These are phyloP conservation scores for Mastigamoeba balamuthi DNA, from an alignment of 78 protist genomes.

Conservation along the genomic window DNA sequence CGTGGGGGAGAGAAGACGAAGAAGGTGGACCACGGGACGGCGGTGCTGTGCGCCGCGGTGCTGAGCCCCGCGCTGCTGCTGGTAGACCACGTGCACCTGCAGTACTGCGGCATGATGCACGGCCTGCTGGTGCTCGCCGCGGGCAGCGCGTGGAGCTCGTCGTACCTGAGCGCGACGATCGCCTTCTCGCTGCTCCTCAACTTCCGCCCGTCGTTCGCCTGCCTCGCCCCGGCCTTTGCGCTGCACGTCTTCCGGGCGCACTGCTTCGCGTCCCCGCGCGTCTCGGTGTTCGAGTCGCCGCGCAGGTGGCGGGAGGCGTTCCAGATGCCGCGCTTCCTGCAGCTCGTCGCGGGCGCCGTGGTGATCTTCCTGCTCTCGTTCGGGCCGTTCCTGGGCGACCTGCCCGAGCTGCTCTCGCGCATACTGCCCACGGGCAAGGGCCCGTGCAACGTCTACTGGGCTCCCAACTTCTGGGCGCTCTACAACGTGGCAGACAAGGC, in stretches of 20 bases:
- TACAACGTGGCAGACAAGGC: constrained; percentile 31
- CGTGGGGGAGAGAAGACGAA: too few relatives aligned
- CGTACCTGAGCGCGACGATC: not conserved
- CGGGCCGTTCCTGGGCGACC: not conserved
- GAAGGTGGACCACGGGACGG: too few relatives aligned
- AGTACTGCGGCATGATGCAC: constrained; percentile 66
- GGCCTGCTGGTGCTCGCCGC: constrained; percentile 25
- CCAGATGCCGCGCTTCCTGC: too few relatives aligned
- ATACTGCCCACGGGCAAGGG: constrained; percentile 82
- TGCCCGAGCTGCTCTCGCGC: constrained; percentile 33
- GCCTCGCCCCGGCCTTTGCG: not conserved
- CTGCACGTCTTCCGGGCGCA: not conserved
- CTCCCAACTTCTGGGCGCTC: constrained; percentile 80
- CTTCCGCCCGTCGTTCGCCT: not conserved
- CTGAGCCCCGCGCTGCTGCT: constrained; percentile 38
- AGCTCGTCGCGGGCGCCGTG: constrained; percentile 12
- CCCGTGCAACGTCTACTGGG: constrained; percentile 81
- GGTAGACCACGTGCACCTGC: constrained; percentile 68
- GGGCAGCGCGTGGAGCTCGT: not conserved
- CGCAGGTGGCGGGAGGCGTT: too few relatives aligned
- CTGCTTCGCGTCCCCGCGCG: too few relatives aligned
- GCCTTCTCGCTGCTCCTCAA: not conserved
- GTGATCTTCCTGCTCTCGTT: constrained; percentile 1
- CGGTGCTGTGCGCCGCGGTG: too few relatives aligned
- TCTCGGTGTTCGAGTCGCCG: too few relatives aligned